Percentiles rank a stretch among this genome's conserved stretches.
These are phyloP conservation scores for Hypoxylon rickii DNA, from an alignment of 495 filamentous ascomycete species.

Conservation along the genomic window DNA sequence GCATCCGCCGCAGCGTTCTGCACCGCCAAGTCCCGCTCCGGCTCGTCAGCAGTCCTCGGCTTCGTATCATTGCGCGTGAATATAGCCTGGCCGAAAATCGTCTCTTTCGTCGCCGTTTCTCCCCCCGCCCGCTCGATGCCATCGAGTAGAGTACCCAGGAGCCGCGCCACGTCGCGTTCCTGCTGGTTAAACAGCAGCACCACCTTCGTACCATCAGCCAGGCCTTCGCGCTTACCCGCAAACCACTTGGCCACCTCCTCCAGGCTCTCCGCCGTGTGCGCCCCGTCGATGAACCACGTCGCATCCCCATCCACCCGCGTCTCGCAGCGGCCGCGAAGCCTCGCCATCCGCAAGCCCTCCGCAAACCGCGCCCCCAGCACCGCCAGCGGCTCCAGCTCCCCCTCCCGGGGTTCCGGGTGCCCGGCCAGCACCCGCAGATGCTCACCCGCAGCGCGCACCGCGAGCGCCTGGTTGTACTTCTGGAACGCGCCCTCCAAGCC, in stretches of 20 bases:
- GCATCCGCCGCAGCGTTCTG: conserved; percentile 40
- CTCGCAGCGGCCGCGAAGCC: conserved; percentile 77
- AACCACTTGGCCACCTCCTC: conserved; percentile 77
- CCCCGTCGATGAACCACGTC: conserved; percentile 87
- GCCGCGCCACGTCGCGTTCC: conserved; percentile 68
- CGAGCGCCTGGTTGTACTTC: conserved; percentile 52
- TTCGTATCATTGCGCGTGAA: conserved; percentile 50
- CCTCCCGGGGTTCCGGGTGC: neutral
- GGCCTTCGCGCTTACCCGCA: conserved; percentile 41
- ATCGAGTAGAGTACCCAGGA: conserved; percentile 57
- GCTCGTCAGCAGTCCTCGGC: conserved; percentile 14
- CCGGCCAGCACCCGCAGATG: conserved; percentile 38
- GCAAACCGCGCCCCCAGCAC: conserved; percentile 57
- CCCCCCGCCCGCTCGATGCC: conserved; percentile 18
- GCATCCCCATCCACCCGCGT: conserved; percentile 59
- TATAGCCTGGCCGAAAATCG: conserved; percentile 43
- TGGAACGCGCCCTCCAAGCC: conserved; percentile 48
- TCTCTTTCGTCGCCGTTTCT: neutral
- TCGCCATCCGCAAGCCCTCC: conserved; percentile 67
- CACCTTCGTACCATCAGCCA: conserved; percentile 22
- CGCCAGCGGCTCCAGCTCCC: conserved; percentile 10
- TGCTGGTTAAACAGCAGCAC: conserved; percentile 95
- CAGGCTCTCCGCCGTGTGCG: conserved; percentile 85
- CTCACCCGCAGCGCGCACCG: conserved; percentile 45
- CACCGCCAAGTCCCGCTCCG: conserved; percentile 39